phyloP scores from a whole-genome alignment of 768 basidiomycete genomes.

The Leucocoprinus sp. region DNA sequence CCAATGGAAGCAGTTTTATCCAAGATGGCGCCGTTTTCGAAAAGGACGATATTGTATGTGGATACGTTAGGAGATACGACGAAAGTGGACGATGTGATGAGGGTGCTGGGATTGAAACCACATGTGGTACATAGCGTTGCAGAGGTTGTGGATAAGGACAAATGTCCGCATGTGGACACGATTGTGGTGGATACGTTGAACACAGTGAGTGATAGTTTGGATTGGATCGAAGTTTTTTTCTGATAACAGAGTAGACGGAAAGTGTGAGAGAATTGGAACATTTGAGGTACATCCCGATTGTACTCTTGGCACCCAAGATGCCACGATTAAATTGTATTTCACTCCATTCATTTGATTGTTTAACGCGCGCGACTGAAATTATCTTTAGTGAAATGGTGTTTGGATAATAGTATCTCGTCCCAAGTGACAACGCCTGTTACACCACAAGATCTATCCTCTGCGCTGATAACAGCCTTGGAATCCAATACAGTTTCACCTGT shows the following conservation, averaged over 20 bases:
- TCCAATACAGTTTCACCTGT: constrained; percentile 89
- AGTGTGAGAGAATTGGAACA: constrained; percentile 87
- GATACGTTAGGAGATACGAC: constrained; percentile 76
- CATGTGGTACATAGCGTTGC: constrained; percentile 69
- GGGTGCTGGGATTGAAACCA: constrained; percentile 71
- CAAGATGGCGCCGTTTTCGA: constrained; percentile 83
- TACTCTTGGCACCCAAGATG: constrained; percentile 76
- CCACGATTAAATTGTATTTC: constrained; percentile 60
- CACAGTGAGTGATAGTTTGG: constrained; percentile 48
- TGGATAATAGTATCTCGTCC: constrained; percentile 93
- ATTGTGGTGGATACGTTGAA: constrained; percentile 88
- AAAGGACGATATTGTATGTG: constrained; percentile 85
- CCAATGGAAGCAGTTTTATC: constrained; percentile 62
- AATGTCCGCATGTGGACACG: constrained; percentile 85
- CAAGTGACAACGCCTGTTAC: constrained; percentile 89
- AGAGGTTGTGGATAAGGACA: constrained; percentile 77
- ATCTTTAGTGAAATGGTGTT: constrained; percentile 81
- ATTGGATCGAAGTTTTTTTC: constrained; percentile 4
- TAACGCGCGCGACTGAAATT: not conserved
- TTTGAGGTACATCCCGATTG: constrained; percentile 92
- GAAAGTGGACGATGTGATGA: constrained; percentile 67
- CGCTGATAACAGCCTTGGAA: constrained; percentile 89
- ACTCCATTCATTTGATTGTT: constrained; percentile 6
- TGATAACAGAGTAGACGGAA: constrained; percentile 55
- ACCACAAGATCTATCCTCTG: constrained; percentile 83